Conservation (phyloP, 768 basidiomycete species). For the Dictyophora rubrovolvata region DNA sequence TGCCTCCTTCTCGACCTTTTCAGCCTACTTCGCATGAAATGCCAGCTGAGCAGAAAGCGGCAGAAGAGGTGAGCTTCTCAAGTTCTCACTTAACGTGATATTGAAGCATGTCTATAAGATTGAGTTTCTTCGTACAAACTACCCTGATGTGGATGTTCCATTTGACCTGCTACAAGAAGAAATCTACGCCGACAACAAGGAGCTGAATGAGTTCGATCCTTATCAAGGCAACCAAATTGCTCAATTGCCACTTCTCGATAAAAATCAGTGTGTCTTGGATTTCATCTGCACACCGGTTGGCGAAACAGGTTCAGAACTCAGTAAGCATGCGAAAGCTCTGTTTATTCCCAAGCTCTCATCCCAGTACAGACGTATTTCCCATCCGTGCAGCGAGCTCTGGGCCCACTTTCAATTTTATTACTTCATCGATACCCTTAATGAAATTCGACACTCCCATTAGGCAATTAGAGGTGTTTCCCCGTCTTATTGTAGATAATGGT, state of each 20-base stretch:
- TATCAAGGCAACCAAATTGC: constrained; percentile 41
- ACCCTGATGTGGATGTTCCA: constrained; percentile 67
- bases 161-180: constrained; percentile 54
- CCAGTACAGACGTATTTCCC: constrained; percentile 38
- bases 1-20: constrained; percentile 46
- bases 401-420: constrained; percentile 25
- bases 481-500: constrained; percentile 11
- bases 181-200: constrained; percentile 34
- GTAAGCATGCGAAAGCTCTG: constrained; percentile 28
- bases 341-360: not conserved
- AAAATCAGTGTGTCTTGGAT: constrained; percentile 16
- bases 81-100: not conserved
- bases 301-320: constrained; percentile 45
- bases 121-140: constrained; percentile 57
- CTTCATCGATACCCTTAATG: constrained; percentile 30
- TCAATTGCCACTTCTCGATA: constrained; percentile 27
- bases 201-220: constrained; percentile 40
- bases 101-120: constrained; percentile 32
- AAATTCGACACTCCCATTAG: constrained; percentile 59
- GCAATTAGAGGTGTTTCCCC: constrained; percentile 39
- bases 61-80: constrained; percentile 48
- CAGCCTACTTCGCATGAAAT: constrained; percentile 21
- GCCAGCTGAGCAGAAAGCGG: constrained; percentile 39
- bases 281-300: constrained; percentile 57
- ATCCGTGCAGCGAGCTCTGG: constrained; percentile 22